These are phyloP conservation scores for Coemansia sp. DNA, from an alignment of 192 early-diverging fungal genomes.

Conservation along the genomic window DNA sequence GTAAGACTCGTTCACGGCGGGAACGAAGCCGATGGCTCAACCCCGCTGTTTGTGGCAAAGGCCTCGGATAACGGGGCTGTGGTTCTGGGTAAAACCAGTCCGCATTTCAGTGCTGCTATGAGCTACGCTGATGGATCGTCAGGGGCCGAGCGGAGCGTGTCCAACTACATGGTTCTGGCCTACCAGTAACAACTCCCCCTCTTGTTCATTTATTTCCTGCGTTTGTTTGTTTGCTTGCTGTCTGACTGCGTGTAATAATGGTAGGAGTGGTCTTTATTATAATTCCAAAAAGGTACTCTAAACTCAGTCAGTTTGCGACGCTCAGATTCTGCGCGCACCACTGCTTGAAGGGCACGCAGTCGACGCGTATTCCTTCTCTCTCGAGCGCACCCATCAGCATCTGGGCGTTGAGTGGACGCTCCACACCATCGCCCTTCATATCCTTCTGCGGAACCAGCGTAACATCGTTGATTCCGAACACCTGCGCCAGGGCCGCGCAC, in stretches of 20 bases:
- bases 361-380: slow-evolving; percentile 26
- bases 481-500: slow-evolving; percentile 30
- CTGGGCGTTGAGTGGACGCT: slow-evolving; percentile 37
- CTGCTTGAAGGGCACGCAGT: slow-evolving; percentile 28
- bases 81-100: slow-evolving; percentile 47
- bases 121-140: slow-evolving; percentile 22
- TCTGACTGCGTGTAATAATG: no score
- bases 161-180: slow-evolving; percentile 31
- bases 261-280: no score
- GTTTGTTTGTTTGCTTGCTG: no score
- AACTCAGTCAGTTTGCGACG: not conserved
- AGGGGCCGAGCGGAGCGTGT: slow-evolving; percentile 15
- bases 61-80: slow-evolving; percentile 18
- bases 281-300: not conserved
- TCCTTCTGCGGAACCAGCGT: slow-evolving; percentile 20
- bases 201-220: no score
- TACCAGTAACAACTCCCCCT: slow-evolving; percentile 6
- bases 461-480: slow-evolving; percentile 17
- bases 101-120: slow-evolving; percentile 35
- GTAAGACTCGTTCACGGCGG: slow-evolving; percentile 25
- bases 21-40: slow-evolving; percentile 35
- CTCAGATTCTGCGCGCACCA: slow-evolving; percentile 39
- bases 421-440: slow-evolving; percentile 18
- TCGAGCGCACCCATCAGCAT: slow-evolving; percentile 29
- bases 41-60: slow-evolving; percentile 42